Evolutionary conservation across 805 yeast genomes (phyloP), one percentile per base, ranked within the genome.

Genomic region (Metschnikowia cubensis): DNA sequence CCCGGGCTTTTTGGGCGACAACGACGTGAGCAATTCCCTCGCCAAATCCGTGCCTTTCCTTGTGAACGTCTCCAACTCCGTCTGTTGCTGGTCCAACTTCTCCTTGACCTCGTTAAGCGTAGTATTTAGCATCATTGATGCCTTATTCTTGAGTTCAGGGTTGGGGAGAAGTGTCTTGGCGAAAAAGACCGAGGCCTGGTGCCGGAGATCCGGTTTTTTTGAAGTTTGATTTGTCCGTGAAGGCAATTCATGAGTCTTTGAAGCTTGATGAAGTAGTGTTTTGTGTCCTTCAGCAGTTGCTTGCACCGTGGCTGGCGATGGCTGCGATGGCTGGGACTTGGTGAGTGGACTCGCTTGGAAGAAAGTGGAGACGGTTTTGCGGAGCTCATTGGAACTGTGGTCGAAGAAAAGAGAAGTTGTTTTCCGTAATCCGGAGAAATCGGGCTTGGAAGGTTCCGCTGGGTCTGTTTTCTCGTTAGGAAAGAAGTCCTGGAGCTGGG

Each of bases 41-140:
- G 69, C 67, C 25, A 67, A 55, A 17, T 57, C 59, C 4, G 64
- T 54, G 17, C 70, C 65, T 45, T 60, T 65, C 15, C 56, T 50
- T 8, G 68, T 53, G 31, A 67, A 49, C 11, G 56, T 61, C 32
- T 64, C 67, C 21, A 63, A 42, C 36, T 62, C 66, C 13, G 49
- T 42, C 35, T 58, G 60, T 45, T 60, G 64, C 45, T 55, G 52
- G 39, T 57, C 63, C 13, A 60, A 42, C 31, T 54, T 53, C 7
- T 42, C 55, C 34, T 52, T 50, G 35, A 62, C 58, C 15, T 60
- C 62, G 8, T 54, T 31, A 25, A 51, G 50, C 44, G 42, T 52
- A 25, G 47, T 48, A 48, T 50, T 51, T 53, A 64, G 57, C 41
- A 62, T 57, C 25, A 45, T 56, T 6, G 63, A 59, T 14, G 67